Conservation (phyloP, 1,284 basidiomycete species). For the Moesziomyces sp. region DNA sequence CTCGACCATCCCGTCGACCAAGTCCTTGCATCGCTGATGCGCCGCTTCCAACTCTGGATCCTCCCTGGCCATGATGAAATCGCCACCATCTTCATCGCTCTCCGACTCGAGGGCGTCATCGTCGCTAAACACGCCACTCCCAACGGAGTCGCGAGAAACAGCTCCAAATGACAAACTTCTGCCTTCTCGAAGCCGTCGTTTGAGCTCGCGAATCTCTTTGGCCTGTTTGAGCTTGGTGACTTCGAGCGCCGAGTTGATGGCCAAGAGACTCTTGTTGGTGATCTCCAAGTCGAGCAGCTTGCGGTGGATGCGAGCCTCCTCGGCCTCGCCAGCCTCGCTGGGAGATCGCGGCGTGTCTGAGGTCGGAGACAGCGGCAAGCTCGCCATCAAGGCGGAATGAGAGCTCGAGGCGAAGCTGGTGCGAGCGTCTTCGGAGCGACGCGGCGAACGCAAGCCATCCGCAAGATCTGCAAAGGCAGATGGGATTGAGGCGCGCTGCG, state of each 20-base stretch:
- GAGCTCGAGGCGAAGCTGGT: constrained; percentile 20
- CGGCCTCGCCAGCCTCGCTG: constrained; percentile 40
- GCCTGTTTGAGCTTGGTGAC: constrained; percentile 68
- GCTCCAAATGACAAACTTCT: constrained; percentile 11
- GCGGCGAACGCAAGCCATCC: background rate
- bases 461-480: constrained; percentile 19
- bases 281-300: constrained; percentile 70
- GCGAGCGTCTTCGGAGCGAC: constrained; percentile 15
- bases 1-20: constrained; percentile 53
- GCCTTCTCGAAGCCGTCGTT: constrained; percentile 46
- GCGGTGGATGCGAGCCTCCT: constrained; percentile 59
- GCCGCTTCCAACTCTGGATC: constrained; percentile 55
- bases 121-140: constrained; percentile 12
- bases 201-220: constrained; percentile 67
- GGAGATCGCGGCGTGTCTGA: constrained; percentile 31
- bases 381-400: constrained; percentile 6
- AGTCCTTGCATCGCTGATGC: constrained; percentile 48
- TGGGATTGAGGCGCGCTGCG: constrained; percentile 17
- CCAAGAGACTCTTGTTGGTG: constrained; percentile 69
- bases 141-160: constrained; percentile 9
- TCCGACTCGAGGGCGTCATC: constrained; percentile 39
- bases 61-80: constrained; percentile 22
- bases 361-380: constrained; percentile 25
- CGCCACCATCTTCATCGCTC: constrained; percentile 31
- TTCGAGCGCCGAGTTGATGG: constrained; percentile 69